Percentiles rank a stretch among this genome's conserved stretches.
Evolutionary conservation across 192 early-diverging fungal species (phyloP).

Genomic region (Coemansia sp.): DNA sequence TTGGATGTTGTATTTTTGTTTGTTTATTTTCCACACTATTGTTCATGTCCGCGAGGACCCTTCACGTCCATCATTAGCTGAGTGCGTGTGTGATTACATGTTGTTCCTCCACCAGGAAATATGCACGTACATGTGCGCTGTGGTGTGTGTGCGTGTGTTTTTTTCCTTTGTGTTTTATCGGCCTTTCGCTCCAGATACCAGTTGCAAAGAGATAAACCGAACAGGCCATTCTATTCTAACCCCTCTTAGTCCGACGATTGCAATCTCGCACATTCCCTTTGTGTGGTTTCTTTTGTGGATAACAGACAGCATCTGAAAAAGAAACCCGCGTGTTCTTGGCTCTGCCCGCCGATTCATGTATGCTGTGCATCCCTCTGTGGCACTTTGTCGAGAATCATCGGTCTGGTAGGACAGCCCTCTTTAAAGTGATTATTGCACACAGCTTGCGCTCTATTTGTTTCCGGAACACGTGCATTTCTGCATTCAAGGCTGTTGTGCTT

Average conservation of each 20-base stretch:
- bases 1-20: neutral
- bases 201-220: neutral
- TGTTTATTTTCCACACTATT: neutral
- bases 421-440: too few relatives aligned
- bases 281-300: neutral
- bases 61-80: neutral
- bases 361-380: slow-evolving; percentile 1
- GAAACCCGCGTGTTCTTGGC: neutral
- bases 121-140: neutral
- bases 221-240: neutral
- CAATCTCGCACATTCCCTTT: neutral
- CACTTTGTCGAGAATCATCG: neutral
- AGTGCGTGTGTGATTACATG: neutral
- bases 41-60: neutral
- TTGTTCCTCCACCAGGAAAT: too few relatives aligned
- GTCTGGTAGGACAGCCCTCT: neutral
- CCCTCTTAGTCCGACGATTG: neutral
- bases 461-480: neutral
- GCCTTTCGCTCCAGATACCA: neutral
- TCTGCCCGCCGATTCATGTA: neutral
- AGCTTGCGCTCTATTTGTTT: neutral
- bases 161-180: neutral
- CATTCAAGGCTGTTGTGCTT: neutral
- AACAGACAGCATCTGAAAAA: neutral
- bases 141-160: neutral